phyloP scores from a whole-genome alignment of 1,284 basidiomycete genomes.

The Tilletia indica region DNA sequence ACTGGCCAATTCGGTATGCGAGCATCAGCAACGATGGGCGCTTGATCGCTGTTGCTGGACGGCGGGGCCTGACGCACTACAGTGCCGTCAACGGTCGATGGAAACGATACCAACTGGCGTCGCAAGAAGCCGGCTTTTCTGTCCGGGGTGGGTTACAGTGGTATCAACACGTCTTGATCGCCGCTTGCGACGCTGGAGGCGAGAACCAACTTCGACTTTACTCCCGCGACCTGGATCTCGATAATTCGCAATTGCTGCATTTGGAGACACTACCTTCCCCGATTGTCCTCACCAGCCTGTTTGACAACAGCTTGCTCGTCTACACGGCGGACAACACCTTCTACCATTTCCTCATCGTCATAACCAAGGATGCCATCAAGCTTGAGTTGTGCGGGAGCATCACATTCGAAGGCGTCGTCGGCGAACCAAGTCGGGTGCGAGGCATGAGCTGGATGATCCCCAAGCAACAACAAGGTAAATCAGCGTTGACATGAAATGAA shows the following conservation, averaged over 20 bases:
- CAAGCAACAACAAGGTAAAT: conserved; percentile 80
- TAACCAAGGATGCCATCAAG: conserved; percentile 77
- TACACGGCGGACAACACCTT: conserved; percentile 96
- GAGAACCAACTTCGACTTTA: conserved; percentile 72
- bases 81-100: conserved; percentile 89
- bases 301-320: conserved; percentile 93
- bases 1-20: conserved; percentile 94
- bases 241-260: conserved; percentile 78
- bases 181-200: conserved; percentile 64
- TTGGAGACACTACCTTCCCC: conserved; percentile 71
- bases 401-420: conserved; percentile 86
- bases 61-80: conserved; percentile 87
- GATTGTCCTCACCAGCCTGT: conserved; percentile 64
- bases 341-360: conserved; percentile 86
- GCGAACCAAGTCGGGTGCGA: conserved; percentile 77
- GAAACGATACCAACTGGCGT: conserved; percentile 80
- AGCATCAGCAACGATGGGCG: conserved; percentile 86
- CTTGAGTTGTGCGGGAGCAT: conserved; percentile 88
- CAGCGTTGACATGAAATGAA: neutral
- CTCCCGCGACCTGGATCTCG: conserved; percentile 89
- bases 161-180: conserved; percentile 95
- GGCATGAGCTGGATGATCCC: conserved; percentile 98
- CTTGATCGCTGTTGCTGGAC: conserved; percentile 87
- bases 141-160: conserved; percentile 90
- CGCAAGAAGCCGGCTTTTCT: conserved; percentile 83